Evolutionary conservation across 495 filamentous ascomycete genomes (phyloP), one percentile per base, ranked within the genome.

Genomic region (Talaromyces nanjingensis): DNA sequence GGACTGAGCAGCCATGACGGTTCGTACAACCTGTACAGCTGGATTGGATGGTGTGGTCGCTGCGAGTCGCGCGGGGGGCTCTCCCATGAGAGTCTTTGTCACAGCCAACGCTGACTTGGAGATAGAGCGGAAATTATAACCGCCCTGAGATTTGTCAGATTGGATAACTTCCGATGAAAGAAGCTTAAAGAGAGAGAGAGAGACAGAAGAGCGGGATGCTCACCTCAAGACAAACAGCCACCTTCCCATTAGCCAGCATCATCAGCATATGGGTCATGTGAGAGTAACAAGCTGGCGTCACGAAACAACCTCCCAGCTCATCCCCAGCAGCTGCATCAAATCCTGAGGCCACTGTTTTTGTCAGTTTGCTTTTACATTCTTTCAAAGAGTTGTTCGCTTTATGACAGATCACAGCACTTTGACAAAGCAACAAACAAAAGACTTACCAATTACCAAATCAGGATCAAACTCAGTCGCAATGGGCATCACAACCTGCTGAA

Each of bases 221-320:
- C 65, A 85, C 83, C 78, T 96, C 94, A 14, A 98, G 78, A 70
- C 93, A 97, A 25, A 96, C 91, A 9, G 90, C 91, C 54, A 98
- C 81, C 71, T 94, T 97, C 42, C 94, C 94, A 53, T 87, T 80
- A 2, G 94, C 93, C n/a, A 99, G 83, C 12, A 89, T 88, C 92
- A 97, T 98, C 18, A 99, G 83, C 93, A 97, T 97, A 70, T 97
- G 91, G 8, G 96, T 97, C 94, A 99, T 98, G 69, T 98, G 93
- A 20, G 92, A 91, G 72, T 98, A 99, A 70, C 96, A 93, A 24
- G 86, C 74, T 0, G 94, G 94, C 0, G 92, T 87, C 5, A 98
- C 93, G 67, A 89, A 92, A 72, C 96, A 99, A 34, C 87, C 91
- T 42, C 94, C 94, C 20, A 99, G 82, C 62, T 90, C 87, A 74